Evolutionary conservation across 108 stramenopile genomes (phyloP).

Genomic region (Cyclotella distinguenda): DNA sequence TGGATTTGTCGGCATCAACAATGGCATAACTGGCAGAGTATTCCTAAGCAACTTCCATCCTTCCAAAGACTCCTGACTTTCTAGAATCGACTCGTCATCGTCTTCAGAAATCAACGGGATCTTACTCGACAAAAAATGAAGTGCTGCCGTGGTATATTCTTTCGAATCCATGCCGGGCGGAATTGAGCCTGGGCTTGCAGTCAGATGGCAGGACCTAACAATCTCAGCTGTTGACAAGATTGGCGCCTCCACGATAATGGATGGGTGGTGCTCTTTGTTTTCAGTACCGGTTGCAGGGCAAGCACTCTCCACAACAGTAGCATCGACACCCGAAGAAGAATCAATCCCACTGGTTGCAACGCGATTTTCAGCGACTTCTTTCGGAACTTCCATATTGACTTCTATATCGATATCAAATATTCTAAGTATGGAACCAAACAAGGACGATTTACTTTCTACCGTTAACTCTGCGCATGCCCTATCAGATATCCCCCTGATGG

Average conservation of each 20-base stretch:
- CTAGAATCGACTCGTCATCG: conserved; percentile 2
- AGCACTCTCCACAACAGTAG: neutral
- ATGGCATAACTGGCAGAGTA: conserved; percentile 33
- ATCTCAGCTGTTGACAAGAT: conserved; percentile 58
- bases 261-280: neutral
- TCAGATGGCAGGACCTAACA: conserved; percentile 56
- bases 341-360: neutral
- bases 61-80: conserved; percentile 14
- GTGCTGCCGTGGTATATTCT: conserved; percentile 67
- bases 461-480: conserved; percentile 41
- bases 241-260: conserved; percentile 29
- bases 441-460: conserved; percentile 30
- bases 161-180: conserved; percentile 74
- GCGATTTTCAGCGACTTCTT: neutral
- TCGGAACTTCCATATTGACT: neutral
- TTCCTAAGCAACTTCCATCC: conserved; percentile 34
- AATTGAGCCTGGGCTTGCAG: conserved; percentile 60
- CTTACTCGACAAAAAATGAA: conserved; percentile 58
- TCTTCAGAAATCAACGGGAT: conserved; percentile 32
- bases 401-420: conserved; percentile 33
- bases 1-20: conserved; percentile 33
- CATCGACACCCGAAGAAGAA: neutral
- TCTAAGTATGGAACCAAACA: conserved; percentile 43
- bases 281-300: neutral
- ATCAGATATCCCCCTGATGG: conserved; percentile 46